These are phyloP conservation scores for Cladophialophora yegresii DNA, from an alignment of 2,329 filamentous ascomycete genomes.

Conservation along the genomic window DNA sequence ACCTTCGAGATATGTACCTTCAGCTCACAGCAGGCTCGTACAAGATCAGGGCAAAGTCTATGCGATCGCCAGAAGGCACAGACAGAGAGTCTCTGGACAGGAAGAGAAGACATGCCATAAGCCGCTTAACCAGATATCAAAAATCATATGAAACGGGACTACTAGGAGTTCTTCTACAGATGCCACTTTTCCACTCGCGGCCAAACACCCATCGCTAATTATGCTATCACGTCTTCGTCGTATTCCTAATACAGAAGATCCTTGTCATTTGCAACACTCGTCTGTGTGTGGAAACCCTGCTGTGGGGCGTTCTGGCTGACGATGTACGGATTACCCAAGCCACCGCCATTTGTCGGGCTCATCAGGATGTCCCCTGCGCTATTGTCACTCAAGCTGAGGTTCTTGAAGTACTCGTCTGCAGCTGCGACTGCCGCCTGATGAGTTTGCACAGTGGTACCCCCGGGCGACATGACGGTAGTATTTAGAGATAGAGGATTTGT, in stretches of 20 bases:
- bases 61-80: background rate
- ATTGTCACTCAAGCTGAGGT: conserved; percentile 66
- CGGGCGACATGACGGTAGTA: conserved; percentile 37
- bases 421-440: conserved; percentile 75
- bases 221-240: background rate
- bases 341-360: conserved; percentile 34
- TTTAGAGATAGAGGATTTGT: conserved; percentile 35
- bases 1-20: background rate
- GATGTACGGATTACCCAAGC: conserved; percentile 57
- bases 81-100: background rate
- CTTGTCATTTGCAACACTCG: conserved; percentile 54
- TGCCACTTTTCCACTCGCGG: background rate
- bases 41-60: background rate
- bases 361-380: conserved; percentile 59
- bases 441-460: conserved; percentile 38
- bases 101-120: background rate
- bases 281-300: conserved; percentile 70
- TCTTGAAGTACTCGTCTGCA: conserved; percentile 86
- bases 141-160: background rate
- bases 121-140: background rate
- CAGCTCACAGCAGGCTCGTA: background rate
- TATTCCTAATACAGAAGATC: conserved; percentile 32
- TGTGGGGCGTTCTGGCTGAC: conserved; percentile 82
- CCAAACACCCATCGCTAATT: background rate
- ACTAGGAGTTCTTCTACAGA: background rate